These are phyloP conservation scores for Lactarius akahatsu DNA, from an alignment of 768 basidiomycete species.

Conservation along the genomic window DNA sequence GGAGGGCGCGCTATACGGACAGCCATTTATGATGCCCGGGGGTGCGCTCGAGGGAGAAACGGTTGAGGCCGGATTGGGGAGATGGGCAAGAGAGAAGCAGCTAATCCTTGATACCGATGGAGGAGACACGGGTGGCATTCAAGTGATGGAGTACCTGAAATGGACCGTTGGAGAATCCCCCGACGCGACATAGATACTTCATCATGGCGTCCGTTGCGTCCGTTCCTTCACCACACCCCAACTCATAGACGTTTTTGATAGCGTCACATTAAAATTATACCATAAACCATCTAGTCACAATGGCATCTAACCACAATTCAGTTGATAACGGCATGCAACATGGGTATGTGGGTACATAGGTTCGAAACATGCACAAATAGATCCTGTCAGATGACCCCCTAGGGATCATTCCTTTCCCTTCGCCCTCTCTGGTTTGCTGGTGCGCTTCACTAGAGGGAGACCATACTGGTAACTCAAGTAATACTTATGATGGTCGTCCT, in stretches of 20 bases:
- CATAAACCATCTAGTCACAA: constrained; percentile 2
- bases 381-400: background rate
- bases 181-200: background rate
- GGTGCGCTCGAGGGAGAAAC: constrained; percentile 23
- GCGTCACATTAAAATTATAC: background rate
- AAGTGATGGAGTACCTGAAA: constrained; percentile 26
- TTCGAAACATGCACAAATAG: background rate
- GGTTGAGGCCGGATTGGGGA: constrained; percentile 22
- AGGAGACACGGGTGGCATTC: constrained; percentile 19
- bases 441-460: constrained; percentile 40
- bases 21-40: constrained; percentile 28
- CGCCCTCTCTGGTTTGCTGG: constrained; percentile 2
- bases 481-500: constrained; percentile 56
- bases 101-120: constrained; percentile 23
- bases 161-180: constrained; percentile 27
- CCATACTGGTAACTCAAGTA: constrained; percentile 43
- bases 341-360: background rate
- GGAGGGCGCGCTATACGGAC: constrained; percentile 26
- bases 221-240: background rate
- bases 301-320: background rate
- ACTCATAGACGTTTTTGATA: background rate
- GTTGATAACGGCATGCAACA: background rate
- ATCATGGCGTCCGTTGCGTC: background rate
- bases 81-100: constrained; percentile 26
- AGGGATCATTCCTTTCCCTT: constrained; percentile 2